Base-by-base conservation (phyloP, 2,329 filamentous ascomycete species). In the Aspergillus sp. region DNA sequence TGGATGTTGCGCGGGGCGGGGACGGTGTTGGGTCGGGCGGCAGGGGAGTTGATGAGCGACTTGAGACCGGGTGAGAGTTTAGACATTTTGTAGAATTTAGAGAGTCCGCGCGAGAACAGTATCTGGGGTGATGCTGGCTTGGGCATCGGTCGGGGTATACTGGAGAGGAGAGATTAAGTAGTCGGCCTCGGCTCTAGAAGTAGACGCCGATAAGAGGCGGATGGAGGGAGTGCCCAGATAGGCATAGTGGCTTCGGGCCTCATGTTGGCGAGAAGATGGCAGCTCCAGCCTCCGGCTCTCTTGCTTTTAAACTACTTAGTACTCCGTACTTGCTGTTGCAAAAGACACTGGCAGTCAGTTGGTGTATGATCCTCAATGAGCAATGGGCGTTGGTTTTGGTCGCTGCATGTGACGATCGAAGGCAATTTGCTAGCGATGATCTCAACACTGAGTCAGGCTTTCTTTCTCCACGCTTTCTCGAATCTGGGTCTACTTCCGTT, bases 21-120 rank as follows among this genome's bases (percentile, higher is more conserved):
- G 2, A 86, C 81, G 2, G 86, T 87, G 50, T 86, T 84, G 0
- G 89, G 87, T 2, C 83, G 81, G 44, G 89, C 85, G 66, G 86
- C 84, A 4, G 88, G 82, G 58, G 87, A 84, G 67, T 89, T 89
- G 76, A 93, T 88, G 62, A 93, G 84, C 47, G 85, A 82, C 76
- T 92, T 93, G 65, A 93, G 81, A 50, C 84, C 77, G 1, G 84
- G 79, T 1, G 89, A 90, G 19, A 93, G 82, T 73, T 90, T 92
- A 6, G 89, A 87, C 89, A 91, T 91, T 19, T 48, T 54, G 52
- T 54, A 54, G 35, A 17, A 54, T 11, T 47, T 54, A 12, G 52
- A 54, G 15, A 54, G 44, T 9, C 12, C 19, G 33, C 52, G 52
- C 5, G 37, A 31, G n/a, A n/a, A 19, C 17, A 14, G 27, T 12